A percentile compares a stretch with the other conserved stretches of the same genome.
Conservation (phyloP, 371 early-diverging fungal species). For the Parasitella parasitica region DNA sequence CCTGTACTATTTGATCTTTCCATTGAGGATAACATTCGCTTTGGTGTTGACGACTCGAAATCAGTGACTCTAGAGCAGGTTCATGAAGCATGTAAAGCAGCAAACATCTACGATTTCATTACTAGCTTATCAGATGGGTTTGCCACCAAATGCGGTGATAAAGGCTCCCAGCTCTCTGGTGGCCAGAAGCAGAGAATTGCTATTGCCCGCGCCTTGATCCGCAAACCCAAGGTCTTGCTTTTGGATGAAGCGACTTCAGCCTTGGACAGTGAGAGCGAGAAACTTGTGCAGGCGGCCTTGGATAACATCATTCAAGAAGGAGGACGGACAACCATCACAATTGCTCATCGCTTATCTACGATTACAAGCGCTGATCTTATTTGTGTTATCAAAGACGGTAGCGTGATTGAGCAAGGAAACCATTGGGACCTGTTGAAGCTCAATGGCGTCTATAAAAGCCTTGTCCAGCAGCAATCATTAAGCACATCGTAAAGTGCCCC, state of each 20-base stretch:
- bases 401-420: slow-evolving; percentile 79
- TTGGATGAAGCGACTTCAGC: slow-evolving; percentile 95
- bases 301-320: slow-evolving; percentile 65
- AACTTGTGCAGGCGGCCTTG: slow-evolving; percentile 84
- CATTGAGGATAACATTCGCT: slow-evolving; percentile 81
- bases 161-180: slow-evolving; percentile 70
- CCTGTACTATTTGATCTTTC: slow-evolving; percentile 78
- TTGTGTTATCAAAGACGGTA: slow-evolving; percentile 72
- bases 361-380: slow-evolving; percentile 78
- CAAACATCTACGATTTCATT: slow-evolving; percentile 84
- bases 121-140: slow-evolving; percentile 70
- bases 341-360: slow-evolving; percentile 76
- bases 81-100: slow-evolving; percentile 58
- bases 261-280: slow-evolving; percentile 87
- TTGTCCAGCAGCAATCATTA: slow-evolving; percentile 37
- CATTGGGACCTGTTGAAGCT: slow-evolving; percentile 67
- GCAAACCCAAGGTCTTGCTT: slow-evolving; percentile 83
- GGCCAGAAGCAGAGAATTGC: slow-evolving; percentile 77
- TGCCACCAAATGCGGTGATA: slow-evolving; percentile 78
- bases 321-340: slow-evolving; percentile 65
- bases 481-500: background rate
- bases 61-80: slow-evolving; percentile 56
- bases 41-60: slow-evolving; percentile 52
- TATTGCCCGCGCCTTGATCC: slow-evolving; percentile 73
- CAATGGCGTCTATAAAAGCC: slow-evolving; percentile 31